Percentiles rank a stretch among this genome's conserved stretches.
phyloP scores from a whole-genome alignment of 352 stramenopile species.

The Detonula confervacea region DNA sequence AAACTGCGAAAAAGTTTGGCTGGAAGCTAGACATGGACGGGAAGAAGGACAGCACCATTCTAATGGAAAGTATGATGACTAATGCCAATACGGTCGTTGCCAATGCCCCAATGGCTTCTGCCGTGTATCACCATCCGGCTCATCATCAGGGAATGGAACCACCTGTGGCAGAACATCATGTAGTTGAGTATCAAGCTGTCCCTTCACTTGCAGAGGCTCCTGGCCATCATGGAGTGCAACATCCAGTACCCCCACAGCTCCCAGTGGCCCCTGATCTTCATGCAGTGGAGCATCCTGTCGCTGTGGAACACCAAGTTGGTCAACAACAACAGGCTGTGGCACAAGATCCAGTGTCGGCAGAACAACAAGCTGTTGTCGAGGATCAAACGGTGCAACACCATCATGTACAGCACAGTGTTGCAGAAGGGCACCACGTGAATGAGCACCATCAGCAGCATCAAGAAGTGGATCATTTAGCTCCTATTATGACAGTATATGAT shows the following conservation, averaged over 20 bases:
- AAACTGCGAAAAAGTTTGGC: constrained; percentile 31
- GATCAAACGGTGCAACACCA: no score
- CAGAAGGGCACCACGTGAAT: no score
- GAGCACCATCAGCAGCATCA: no score
- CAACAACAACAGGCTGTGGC: not conserved
- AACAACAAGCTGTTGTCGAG: no score
- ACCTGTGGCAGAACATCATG: not conserved
- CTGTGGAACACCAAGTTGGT: not conserved
- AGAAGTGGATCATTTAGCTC: no score
- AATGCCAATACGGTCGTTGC: not conserved
- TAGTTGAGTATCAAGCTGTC: no score
- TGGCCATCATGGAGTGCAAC: not conserved
- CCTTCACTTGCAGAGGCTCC: no score
- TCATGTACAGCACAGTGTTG: no score
- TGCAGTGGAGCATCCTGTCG: constrained; percentile 1
- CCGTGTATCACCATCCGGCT: not conserved
- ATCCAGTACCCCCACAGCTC: no score
- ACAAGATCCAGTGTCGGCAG: not conserved
- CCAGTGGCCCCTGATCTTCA: not conserved
- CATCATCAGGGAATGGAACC: not conserved
- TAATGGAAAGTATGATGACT: not conserved
- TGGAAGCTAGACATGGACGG: constrained; percentile 24
- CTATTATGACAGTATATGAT: no score
- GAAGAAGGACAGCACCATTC: not conserved
- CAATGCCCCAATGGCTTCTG: not conserved